phyloP scores from a whole-genome alignment of 331 rosid species.

The Pyrus hybrid region DNA sequence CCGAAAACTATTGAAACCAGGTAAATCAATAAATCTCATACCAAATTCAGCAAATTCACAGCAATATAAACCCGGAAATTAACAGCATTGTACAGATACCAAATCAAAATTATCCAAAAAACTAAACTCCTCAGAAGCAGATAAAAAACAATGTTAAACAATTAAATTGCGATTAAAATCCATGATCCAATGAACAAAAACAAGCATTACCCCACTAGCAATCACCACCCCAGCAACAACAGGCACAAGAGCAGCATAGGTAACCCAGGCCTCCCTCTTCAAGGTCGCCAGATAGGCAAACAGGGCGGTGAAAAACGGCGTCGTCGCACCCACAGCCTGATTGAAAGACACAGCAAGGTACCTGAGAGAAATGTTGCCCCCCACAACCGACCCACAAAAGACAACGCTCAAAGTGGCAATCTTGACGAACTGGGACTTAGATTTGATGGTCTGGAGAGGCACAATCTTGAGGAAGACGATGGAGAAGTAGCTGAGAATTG shows the following conservation, averaged over 20 bases:
- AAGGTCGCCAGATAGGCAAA: conserved; percentile 82
- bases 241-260: conserved; percentile 92
- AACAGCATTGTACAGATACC: conserved; percentile 3
- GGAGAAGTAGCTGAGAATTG: conserved; percentile 78
- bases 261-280: conserved; percentile 92
- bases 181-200: conserved; percentile 9
- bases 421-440: conserved; percentile 78
- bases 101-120: neutral
- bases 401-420: conserved; percentile 76
- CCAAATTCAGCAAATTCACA: neutral
- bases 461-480: conserved; percentile 71
- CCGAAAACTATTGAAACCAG: neutral
- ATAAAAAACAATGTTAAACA: neutral
- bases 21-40: neutral
- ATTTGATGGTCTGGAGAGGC: conserved; percentile 79
- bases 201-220: conserved; percentile 87
- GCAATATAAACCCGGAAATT: neutral
- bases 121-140: neutral
- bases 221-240: conserved; percentile 97
- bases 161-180: neutral
- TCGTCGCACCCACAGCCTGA: conserved; percentile 97
- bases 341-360: conserved; percentile 92
- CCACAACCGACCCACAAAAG: conserved; percentile 89
- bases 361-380: conserved; percentile 83
- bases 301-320: conserved; percentile 90